Evolutionary conservation across 371 early-diverging fungal genomes (phyloP).

Genomic region (Conidiobolus incongruus): DNA sequence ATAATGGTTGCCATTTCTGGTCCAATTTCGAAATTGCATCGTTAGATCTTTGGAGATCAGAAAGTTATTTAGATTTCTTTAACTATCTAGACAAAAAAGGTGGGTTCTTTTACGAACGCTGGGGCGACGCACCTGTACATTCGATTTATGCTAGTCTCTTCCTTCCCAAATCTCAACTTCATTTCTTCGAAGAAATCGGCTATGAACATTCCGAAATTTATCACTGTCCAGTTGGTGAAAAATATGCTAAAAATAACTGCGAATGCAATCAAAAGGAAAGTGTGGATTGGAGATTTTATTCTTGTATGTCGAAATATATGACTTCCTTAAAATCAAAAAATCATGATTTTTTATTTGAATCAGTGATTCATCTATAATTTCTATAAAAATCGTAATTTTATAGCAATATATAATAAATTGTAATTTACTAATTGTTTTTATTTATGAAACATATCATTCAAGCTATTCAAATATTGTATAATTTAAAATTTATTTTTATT

Average conservation of each 20-base stretch:
- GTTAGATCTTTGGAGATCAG: constrained; percentile 53
- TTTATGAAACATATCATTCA: too few relatives aligned
- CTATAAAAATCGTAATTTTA: too few relatives aligned
- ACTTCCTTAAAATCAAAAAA: too few relatives aligned
- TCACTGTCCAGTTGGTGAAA: constrained; percentile 43
- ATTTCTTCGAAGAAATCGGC: constrained; percentile 74
- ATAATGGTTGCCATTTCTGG: too few relatives aligned
- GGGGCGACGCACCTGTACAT: constrained; percentile 96
- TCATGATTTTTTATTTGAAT: too few relatives aligned
- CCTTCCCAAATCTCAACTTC: constrained; percentile 38
- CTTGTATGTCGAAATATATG: constrained; percentile 5
- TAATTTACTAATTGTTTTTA: too few relatives aligned
- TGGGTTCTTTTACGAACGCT: constrained; percentile 88
- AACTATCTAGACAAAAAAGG: constrained; percentile 61
- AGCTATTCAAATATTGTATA: too few relatives aligned
- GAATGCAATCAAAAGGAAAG: constrained; percentile 29
- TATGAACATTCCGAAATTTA: constrained; percentile 40
- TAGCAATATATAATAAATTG: too few relatives aligned
- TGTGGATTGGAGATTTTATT: constrained; percentile 16
- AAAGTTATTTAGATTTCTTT: constrained; percentile 49
- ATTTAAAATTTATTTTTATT: too few relatives aligned
- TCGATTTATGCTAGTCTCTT: constrained; percentile 52
- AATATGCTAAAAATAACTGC: constrained; percentile 33
- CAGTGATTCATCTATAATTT: too few relatives aligned
- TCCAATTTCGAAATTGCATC: too few relatives aligned